phyloP scores from a whole-genome alignment of 1,139 yeast species.

The Pneumocystis sp. region DNA sequence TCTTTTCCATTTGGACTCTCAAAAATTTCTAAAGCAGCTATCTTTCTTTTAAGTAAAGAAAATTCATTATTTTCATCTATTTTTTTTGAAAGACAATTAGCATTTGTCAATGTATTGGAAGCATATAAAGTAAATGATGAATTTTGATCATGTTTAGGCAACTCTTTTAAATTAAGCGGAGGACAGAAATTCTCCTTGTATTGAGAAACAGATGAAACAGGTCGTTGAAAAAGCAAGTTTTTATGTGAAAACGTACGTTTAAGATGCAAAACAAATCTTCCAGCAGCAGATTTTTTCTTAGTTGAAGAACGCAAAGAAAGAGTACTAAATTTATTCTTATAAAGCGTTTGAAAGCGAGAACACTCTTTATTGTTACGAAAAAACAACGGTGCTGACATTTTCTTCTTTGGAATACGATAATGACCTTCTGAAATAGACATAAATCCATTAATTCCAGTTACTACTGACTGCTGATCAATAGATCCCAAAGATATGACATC shows the following conservation, averaged over 20 bases:
- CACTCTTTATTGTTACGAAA: not conserved
- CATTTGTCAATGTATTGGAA: not conserved
- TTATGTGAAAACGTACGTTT: not conserved
- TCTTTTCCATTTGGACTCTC: not conserved
- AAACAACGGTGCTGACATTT: not conserved
- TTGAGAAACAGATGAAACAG: not conserved
- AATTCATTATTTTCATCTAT: not conserved
- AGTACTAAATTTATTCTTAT: not conserved
- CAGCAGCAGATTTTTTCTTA: not conserved
- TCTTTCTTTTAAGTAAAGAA: not conserved
- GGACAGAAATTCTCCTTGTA: not conserved
- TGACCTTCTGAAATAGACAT: not conserved
- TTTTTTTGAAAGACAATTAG: not conserved
- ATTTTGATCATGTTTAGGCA: not conserved
- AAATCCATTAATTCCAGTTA: not conserved
- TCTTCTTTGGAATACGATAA: not conserved
- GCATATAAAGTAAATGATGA: not conserved
- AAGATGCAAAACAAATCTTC: not conserved
- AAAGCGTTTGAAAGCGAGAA: not conserved
- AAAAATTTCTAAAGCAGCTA: not conserved
- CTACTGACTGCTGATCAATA: not conserved
- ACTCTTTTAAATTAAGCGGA: not conserved
- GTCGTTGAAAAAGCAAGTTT: not conserved
- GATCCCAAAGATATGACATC: not conserved
- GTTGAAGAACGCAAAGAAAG: not conserved